Percentiles rank a stretch among this genome's conserved stretches.
phyloP scores from a whole-genome alignment of 75 land plant species.

The Pseudotsuga menziesii region DNA sequence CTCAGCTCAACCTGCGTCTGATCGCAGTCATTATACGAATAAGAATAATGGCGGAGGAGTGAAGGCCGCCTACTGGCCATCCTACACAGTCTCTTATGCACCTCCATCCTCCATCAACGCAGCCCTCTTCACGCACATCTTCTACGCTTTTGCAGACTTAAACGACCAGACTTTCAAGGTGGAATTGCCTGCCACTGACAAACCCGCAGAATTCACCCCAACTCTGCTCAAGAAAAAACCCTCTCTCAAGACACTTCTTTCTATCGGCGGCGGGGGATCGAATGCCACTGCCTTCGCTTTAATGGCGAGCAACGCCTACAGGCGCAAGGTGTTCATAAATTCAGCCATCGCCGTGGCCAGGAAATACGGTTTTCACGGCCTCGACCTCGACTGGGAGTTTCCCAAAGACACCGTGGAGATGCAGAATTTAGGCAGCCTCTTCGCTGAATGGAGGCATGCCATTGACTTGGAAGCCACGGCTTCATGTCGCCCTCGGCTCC shows the following conservation, averaged over 20 bases:
- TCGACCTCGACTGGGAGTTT: constrained; percentile 82
- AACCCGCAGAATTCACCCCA: constrained; percentile 35
- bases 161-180: constrained; percentile 20
- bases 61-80: background rate
- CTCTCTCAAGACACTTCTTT: constrained; percentile 42
- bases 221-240: constrained; percentile 31
- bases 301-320: constrained; percentile 25
- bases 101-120: constrained; percentile 31
- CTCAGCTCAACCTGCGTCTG: no score
- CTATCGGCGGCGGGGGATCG: constrained; percentile 53
- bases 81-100: background rate
- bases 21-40: no score
- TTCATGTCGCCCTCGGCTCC: constrained; percentile 19
- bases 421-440: constrained; percentile 28
- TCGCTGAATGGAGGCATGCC: constrained; percentile 52
- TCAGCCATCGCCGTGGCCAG: constrained; percentile 44
- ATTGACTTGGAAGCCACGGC: constrained; percentile 18
- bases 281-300: constrained; percentile 18
- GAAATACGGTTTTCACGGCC: constrained; percentile 53
- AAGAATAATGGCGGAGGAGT: background rate
- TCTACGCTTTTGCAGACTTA: constrained; percentile 35
- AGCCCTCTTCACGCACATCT: constrained; percentile 41
- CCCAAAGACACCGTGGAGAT: constrained; percentile 45
- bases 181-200: constrained; percentile 10
- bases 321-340: constrained; percentile 27